Conservation (phyloP, 116 monocot species). For the Posidonia oceanica region DNA sequence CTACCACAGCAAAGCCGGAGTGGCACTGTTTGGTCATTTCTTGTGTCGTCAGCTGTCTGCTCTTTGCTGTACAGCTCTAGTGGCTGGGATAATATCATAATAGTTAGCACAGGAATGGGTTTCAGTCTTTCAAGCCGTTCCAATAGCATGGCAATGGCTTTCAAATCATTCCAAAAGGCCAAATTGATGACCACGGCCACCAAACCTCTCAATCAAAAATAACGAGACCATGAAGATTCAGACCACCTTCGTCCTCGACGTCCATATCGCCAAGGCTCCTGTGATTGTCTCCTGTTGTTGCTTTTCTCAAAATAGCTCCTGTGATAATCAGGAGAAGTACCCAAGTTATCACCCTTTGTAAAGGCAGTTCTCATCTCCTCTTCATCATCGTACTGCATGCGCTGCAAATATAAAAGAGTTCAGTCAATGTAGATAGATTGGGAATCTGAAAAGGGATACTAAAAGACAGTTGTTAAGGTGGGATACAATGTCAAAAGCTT, state of each 20-base stretch:
- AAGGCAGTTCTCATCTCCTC: conserved; percentile 11
- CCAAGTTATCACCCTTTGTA: background rate
- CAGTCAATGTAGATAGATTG: background rate
- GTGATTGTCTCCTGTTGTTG: conserved; percentile 1
- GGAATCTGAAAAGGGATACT: background rate
- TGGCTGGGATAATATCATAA: too few relatives aligned
- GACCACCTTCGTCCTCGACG: background rate
- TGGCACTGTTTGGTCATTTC: too few relatives aligned
- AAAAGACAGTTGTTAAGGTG: background rate
- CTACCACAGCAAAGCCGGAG: too few relatives aligned
- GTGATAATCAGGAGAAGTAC: background rate
- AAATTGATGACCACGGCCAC: too few relatives aligned
- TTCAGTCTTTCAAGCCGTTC: too few relatives aligned
- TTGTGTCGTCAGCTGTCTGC: too few relatives aligned
- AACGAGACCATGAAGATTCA: background rate
- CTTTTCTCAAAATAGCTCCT: conserved; percentile 1
- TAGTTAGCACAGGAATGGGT: too few relatives aligned
- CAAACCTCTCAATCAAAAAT: too few relatives aligned
- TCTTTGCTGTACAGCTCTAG: too few relatives aligned
- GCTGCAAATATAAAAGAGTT: conserved; percentile 5
- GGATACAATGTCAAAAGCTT: background rate
- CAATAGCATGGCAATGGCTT: too few relatives aligned
- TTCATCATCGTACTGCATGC: conserved; percentile 14
- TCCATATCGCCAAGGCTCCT: conserved; percentile 5
- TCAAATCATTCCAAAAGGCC: too few relatives aligned